phyloP scores from a whole-genome alignment of 176 grass and related monocot genomes.

The Musa itinerans region DNA sequence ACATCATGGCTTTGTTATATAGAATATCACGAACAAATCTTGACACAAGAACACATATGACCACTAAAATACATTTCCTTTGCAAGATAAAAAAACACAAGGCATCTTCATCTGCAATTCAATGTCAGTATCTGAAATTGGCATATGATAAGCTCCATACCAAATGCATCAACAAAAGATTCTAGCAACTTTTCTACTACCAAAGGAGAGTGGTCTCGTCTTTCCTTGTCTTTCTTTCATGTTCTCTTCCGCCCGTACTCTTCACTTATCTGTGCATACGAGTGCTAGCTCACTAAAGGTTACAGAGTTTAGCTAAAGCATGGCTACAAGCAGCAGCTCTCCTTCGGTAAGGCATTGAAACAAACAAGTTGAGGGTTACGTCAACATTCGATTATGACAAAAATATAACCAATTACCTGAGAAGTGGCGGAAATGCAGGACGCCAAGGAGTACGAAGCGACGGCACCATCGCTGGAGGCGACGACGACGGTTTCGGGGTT shows the following conservation, averaged over 20 bases:
- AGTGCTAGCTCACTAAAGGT: neutral
- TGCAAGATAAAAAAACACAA: neutral
- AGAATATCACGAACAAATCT: no score
- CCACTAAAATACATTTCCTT: neutral
- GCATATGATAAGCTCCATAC: no score
- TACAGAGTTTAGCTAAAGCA: neutral
- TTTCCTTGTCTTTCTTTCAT: neutral
- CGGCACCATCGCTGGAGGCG: slow-evolving; percentile 65
- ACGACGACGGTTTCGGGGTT: slow-evolving; percentile 47
- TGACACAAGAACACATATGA: no score
- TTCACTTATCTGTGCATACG: no score
- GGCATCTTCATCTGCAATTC: no score
- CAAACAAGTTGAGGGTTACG: neutral
- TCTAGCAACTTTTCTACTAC: neutral
- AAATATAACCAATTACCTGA: neutral
- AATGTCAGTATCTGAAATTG: no score
- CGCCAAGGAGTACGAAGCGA: slow-evolving; percentile 23
- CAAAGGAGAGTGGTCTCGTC: neutral
- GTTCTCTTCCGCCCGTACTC: neutral
- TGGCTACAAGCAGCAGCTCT: neutral
- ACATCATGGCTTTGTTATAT: no score
- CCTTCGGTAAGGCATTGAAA: neutral
- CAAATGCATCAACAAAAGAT: neutral
- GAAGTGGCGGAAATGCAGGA: neutral
- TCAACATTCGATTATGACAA: no score